Percentiles rank a stretch among this genome's conserved stretches.
Evolutionary conservation across 768 basidiomycete species (phyloP).

Genomic region (Trametes punicea): DNA sequence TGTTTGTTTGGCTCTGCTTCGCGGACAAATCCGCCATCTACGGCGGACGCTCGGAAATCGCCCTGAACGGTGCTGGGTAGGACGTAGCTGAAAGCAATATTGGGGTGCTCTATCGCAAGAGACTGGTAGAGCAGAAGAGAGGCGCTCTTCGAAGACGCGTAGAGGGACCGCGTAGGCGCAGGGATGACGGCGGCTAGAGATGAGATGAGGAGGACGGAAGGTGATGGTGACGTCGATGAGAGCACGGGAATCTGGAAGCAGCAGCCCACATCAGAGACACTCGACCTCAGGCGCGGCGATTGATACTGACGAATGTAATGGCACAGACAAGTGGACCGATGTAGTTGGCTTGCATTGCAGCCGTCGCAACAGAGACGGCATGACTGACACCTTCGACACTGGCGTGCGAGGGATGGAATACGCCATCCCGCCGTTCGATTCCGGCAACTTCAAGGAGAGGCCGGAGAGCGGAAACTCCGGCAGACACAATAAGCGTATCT

Average conservation of each 20-base stretch:
- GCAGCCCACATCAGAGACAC: background rate
- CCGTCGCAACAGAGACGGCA: conserved; percentile 52
- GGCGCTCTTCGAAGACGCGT: conserved; percentile 80
- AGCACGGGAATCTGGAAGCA: conserved; percentile 70
- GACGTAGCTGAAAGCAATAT: conserved; percentile 57
- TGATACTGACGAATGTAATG: conserved; percentile 59
- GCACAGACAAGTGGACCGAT: conserved; percentile 68
- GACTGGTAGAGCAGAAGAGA: conserved; percentile 74
- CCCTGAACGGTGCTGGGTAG: conserved; percentile 74
- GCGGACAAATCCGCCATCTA: conserved; percentile 50
- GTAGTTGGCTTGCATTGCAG: conserved; percentile 63
- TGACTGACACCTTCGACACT: conserved; percentile 54
- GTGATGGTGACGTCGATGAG: conserved; percentile 55
- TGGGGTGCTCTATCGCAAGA: conserved; percentile 76
- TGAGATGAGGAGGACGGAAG: conserved; percentile 77
- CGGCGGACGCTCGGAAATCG: conserved; percentile 74
- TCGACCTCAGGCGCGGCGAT: background rate
- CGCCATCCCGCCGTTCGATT: conserved; percentile 36
- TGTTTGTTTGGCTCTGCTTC: conserved; percentile 49
- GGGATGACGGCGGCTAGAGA: conserved; percentile 78
- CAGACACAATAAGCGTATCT: conserved; percentile 78
- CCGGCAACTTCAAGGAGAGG: conserved; percentile 74
- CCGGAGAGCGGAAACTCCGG: conserved; percentile 80
- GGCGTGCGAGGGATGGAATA: conserved; percentile 37
- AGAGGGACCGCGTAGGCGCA: conserved; percentile 81